A percentile compares a stretch with the other conserved stretches of the same genome.
Evolutionary conservation across 768 basidiomycete species (phyloP).

Genomic region (Hygrocybe punicea): DNA sequence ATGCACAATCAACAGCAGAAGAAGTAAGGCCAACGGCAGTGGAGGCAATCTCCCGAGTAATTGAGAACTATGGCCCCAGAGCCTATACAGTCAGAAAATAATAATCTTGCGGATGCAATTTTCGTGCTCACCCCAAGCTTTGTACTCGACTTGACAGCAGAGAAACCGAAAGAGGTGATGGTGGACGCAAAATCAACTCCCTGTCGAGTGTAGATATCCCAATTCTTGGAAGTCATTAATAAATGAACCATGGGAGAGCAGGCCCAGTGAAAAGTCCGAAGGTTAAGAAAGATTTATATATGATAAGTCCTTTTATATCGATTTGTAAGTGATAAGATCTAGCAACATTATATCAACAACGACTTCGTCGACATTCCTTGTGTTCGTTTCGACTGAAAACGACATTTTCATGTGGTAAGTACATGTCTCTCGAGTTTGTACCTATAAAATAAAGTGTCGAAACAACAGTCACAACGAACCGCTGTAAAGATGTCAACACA

Average conservation of each 20-base stretch:
- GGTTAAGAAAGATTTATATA: background rate
- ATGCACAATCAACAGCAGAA: slow-evolving; percentile 57
- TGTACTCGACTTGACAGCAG: slow-evolving; percentile 62
- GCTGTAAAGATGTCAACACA: too few relatives aligned
- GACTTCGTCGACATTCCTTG: too few relatives aligned
- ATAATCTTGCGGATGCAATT: background rate
- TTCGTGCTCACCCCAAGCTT: slow-evolving; percentile 58
- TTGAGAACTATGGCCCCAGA: slow-evolving; percentile 58
- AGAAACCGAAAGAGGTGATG: slow-evolving; percentile 62
- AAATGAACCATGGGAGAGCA: too few relatives aligned
- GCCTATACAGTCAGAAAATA: slow-evolving; percentile 4
- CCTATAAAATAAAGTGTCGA: too few relatives aligned
- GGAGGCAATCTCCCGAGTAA: slow-evolving; percentile 59
- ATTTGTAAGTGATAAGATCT: too few relatives aligned
- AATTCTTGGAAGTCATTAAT: slow-evolving; percentile 39
- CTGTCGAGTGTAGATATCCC: slow-evolving; percentile 53
- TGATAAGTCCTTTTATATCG: too few relatives aligned
- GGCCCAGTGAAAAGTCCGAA: slow-evolving; percentile 4
- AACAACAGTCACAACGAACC: too few relatives aligned
- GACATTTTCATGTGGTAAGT: too few relatives aligned
- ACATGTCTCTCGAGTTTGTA: too few relatives aligned
- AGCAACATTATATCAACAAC: too few relatives aligned
- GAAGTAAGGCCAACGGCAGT: slow-evolving; percentile 58
- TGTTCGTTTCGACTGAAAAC: too few relatives aligned
- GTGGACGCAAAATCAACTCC: slow-evolving; percentile 66